Evolutionary conservation across 495 filamentous ascomycete species (phyloP), one percentile per base, ranked within the genome.

Genomic region (Lophium mytilinum): DNA sequence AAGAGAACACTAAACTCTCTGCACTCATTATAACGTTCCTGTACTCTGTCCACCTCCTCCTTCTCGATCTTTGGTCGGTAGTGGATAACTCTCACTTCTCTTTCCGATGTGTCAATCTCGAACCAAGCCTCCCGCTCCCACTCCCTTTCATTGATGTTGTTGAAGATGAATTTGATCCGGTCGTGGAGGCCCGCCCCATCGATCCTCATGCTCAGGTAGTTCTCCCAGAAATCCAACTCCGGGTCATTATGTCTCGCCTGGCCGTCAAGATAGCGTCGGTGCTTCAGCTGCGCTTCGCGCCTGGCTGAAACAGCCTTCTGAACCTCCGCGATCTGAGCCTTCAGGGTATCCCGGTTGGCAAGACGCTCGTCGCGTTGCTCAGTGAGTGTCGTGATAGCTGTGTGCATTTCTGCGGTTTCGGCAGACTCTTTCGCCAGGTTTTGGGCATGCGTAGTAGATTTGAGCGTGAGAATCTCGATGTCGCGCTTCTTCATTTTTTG

Each of bases 171-270:
- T 71, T 91, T 94, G 58, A 98, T 75, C 37, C 88, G 77, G 71
- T 96, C 91, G 52, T 86, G 83, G 50, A 79, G 77, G 0, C 92
- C 92, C 0, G 87, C 87, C 4, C 93, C 93, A 69, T 97, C 91
- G 67, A 98, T 92, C 50, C 86, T 76, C 73, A 97, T 64, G 56
- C 92, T 87, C 57, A 98, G 75, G 68, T 89, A 89, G 54, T 87
- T 85, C 66, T 94, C 84, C 94, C 94, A 98, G 70, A 98, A 97
- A 39, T 89, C 85, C 39, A 97, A 77, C 70, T 98, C 93, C 2
- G 93, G 93, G 42, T 85, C 79, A 70, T 97, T 96, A 58, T 87
- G 85, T 41, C 88, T 80, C 37, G 85, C 78, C 71, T 96, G 92
- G 33, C 83, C 76, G 67, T 94, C 87, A 24, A 91, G 66, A 57